Percentiles rank a stretch among this genome's conserved stretches.
These are phyloP conservation scores for Dendrobium chrysotoxum DNA, from an alignment of 106 monocot genomes.

Conservation along the genomic window DNA sequence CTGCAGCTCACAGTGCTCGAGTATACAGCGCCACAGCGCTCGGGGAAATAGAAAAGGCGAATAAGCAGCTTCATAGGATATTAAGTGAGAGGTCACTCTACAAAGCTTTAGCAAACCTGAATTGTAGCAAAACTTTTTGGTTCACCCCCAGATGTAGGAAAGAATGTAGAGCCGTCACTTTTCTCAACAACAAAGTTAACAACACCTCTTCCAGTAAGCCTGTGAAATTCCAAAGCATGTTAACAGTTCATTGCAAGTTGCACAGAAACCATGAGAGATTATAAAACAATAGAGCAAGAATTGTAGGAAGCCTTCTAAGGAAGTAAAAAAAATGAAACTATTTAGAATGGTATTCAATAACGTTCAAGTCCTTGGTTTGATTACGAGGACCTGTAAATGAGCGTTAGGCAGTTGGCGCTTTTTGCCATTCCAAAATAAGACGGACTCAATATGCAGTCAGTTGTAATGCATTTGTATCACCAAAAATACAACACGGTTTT, in stretches of 20 bases:
- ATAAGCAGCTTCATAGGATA: background rate
- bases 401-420: no score
- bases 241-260: background rate
- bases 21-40: no score
- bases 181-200: conserved; percentile 83
- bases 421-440: no score
- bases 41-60: background rate
- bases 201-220: conserved; percentile 82
- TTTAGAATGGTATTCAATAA: no score
- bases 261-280: background rate
- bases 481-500: no score
- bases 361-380: no score
- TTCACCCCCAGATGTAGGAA: conserved; percentile 75
- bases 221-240: conserved; percentile 20
- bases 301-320: background rate
- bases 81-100: background rate
- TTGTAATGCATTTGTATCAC: no score
- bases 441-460: no score
- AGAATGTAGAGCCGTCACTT: conserved; percentile 77
- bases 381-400: no score
- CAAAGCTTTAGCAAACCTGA: conserved; percentile 44
- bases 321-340: no score
- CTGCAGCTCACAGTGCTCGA: no score
- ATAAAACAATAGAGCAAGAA: background rate
- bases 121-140: conserved; percentile 62